Percentiles rank a stretch among this genome's conserved stretches.
Evolutionary conservation across 1,139 yeast species (phyloP).

Genomic region (Geotrichum carabidarum): DNA sequence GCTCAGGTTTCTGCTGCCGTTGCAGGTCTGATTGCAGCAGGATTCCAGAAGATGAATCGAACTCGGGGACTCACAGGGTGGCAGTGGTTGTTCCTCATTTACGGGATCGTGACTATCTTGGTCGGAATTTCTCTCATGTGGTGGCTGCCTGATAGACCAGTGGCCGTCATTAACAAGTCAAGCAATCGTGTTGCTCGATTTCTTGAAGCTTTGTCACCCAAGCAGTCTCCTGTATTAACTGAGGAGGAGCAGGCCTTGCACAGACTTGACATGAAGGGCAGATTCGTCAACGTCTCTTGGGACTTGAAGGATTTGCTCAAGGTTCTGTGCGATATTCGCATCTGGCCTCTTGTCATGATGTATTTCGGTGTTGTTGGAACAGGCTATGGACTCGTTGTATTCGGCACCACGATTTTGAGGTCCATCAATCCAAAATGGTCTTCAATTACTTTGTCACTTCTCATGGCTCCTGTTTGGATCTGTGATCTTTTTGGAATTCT

Average conservation of each 20-base stretch:
- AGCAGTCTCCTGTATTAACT: constrained; percentile 47
- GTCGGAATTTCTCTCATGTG: constrained; percentile 63
- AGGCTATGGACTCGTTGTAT: constrained; percentile 79
- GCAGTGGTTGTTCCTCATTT: constrained; percentile 82
- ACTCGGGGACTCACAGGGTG: constrained; percentile 67
- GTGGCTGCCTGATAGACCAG: constrained; percentile 82
- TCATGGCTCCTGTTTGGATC: constrained; percentile 87
- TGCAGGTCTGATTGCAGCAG: constrained; percentile 81
- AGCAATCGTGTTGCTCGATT: constrained; percentile 20
- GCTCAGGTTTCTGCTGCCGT: constrained; percentile 85
- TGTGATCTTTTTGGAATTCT: constrained; percentile 78
- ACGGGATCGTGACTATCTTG: constrained; percentile 65
- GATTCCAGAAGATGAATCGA: constrained; percentile 79
- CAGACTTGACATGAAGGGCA: constrained; percentile 54
- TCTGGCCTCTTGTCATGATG: constrained; percentile 82
- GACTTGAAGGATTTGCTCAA: constrained; percentile 52
- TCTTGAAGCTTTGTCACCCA: constrained; percentile 33
- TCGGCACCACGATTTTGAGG: constrained; percentile 75
- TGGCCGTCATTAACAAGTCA: constrained; percentile 9
- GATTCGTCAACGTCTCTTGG: constrained; percentile 52
- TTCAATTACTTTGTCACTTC: constrained; percentile 64
- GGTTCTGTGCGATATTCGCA: constrained; percentile 58
- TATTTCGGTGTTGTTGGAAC: constrained; percentile 90
- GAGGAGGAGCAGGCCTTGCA: constrained; percentile 54
- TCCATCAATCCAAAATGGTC: constrained; percentile 58